Evolutionary conservation across 73 alveolate species (phyloP).

Genomic region (Tetrahymena thermophila): DNA sequence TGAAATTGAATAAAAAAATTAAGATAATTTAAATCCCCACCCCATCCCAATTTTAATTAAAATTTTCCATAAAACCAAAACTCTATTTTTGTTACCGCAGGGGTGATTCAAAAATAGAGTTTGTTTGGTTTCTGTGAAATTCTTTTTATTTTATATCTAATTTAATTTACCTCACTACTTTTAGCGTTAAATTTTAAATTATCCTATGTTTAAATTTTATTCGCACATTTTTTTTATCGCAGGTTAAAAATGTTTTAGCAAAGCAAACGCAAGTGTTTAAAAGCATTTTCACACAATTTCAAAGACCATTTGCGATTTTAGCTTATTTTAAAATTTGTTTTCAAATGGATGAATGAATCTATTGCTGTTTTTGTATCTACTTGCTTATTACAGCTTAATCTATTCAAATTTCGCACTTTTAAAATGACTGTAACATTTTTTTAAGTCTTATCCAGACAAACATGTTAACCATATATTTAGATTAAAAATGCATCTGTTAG

Average conservation of each 20-base stretch:
- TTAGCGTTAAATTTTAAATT: background rate
- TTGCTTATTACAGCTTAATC: background rate
- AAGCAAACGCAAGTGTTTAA: too few relatives aligned
- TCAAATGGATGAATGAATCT: too few relatives aligned
- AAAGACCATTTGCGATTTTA: background rate
- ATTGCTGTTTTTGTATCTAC: background rate
- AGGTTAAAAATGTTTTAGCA: background rate
- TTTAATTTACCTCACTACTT: background rate
- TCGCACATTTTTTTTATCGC: background rate
- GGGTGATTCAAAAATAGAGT: background rate
- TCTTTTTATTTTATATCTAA: background rate
- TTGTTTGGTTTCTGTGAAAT: background rate
- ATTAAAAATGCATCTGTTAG: too few relatives aligned
- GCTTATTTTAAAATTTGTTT: background rate
- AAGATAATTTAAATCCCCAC: background rate
- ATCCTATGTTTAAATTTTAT: background rate
- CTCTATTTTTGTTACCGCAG: background rate
- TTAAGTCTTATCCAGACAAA: background rate
- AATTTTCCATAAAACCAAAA: background rate
- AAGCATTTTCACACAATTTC: background rate
- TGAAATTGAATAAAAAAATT: background rate
- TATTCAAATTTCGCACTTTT: too few relatives aligned
- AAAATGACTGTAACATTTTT: background rate
- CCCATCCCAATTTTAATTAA: background rate
- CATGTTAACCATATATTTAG: background rate